Percentiles rank a stretch among this genome's conserved stretches.
These are phyloP conservation scores for Penicillium sp. DNA, from an alignment of 2,329 filamentous ascomycete species.

Conservation along the genomic window DNA sequence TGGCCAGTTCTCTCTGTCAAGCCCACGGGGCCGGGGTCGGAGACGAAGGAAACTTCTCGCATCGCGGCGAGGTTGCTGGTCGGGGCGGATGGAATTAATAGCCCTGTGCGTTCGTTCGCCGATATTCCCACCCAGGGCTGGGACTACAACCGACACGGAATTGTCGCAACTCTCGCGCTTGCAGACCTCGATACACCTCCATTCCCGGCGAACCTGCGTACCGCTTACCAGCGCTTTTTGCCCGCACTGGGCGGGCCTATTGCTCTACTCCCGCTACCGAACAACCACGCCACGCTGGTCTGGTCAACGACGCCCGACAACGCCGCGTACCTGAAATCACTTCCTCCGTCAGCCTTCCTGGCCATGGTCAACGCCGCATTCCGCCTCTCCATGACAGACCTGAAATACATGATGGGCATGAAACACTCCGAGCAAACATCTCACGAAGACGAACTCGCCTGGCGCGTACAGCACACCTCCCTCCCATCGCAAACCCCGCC, in stretches of 20 bases:
- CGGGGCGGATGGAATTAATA: conserved; percentile 92
- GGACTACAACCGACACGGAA: conserved; percentile 87
- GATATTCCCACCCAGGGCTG: conserved; percentile 83
- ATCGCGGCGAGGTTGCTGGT: conserved; percentile 82
- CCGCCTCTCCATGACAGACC: conserved; percentile 72
- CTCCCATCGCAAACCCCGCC: conserved; percentile 61
- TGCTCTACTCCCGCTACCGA: conserved; percentile 85
- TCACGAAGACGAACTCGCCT: conserved; percentile 75
- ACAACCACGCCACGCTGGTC: conserved; percentile 78
- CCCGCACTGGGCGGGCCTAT: conserved; percentile 76
- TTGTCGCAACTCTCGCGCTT: conserved; percentile 83
- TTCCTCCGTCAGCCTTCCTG: conserved; percentile 70
- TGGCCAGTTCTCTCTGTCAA: conserved; percentile 84
- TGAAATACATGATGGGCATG: conserved; percentile 76
- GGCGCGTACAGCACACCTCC: conserved; percentile 72
- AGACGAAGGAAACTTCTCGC: conserved; percentile 42
- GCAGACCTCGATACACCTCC: conserved; percentile 43
- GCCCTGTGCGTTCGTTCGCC: conserved; percentile 85
- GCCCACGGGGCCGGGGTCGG: conserved; percentile 42
- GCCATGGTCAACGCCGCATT: conserved; percentile 94
- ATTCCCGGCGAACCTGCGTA: conserved; percentile 54
- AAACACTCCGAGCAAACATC: conserved; percentile 32
- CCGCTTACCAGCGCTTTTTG: conserved; percentile 92
- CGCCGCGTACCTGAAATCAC: conserved; percentile 73
- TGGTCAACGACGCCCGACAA: conserved; percentile 88